Evolutionary conservation across 257 asterid genomes (phyloP), one percentile per base, ranked within the genome.

Genomic region (Gentiana dahurica): DNA sequence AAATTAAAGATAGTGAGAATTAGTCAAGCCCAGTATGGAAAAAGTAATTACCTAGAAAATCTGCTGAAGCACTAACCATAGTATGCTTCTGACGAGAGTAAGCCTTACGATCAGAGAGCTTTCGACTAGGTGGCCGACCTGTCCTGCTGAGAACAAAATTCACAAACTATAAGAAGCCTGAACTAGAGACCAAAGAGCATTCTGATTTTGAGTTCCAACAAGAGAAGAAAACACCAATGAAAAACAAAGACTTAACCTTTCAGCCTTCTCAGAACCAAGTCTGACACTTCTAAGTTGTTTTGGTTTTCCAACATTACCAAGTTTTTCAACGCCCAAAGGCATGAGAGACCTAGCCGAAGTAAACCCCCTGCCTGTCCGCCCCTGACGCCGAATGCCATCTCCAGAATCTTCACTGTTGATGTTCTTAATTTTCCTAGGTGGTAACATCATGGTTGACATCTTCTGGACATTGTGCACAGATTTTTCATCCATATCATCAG

Each of bases 261-360:
- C 95, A 57, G 60, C 61, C 77, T 84, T 89, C 54, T 86, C 95
- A 68, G 65, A 73, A 70, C 88, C 83, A 74, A 81, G 82, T 69
- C 93, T 81, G 51, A 93, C 75, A 71, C 86, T 86, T 80, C 95
- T 77, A 45, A 86, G 82, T 72, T 86, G 95, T 71, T 89, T 89
- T 44, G 89, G 80, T 41, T 90, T 80, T 57, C 95, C 89, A 48
- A 79, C 77, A 73, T 74, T 82, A 60, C 85, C 89, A 79, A 63
- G 73, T 75, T 77, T 86, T 75, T 89, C 94, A 64, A 67, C 81
- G 45, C 83, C 59, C 67, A 75, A 68, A 61, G 95, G 86, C 73
- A 77, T 57, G 75, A 75, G 77, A 65, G 95, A 71, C 79, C 93
- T 81, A 54, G 82, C 74, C 43, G 95, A 86, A 59, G 81, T 62